These are phyloP conservation scores for Geum urbanum DNA, from an alignment of 306 rosid species.

Conservation along the genomic window DNA sequence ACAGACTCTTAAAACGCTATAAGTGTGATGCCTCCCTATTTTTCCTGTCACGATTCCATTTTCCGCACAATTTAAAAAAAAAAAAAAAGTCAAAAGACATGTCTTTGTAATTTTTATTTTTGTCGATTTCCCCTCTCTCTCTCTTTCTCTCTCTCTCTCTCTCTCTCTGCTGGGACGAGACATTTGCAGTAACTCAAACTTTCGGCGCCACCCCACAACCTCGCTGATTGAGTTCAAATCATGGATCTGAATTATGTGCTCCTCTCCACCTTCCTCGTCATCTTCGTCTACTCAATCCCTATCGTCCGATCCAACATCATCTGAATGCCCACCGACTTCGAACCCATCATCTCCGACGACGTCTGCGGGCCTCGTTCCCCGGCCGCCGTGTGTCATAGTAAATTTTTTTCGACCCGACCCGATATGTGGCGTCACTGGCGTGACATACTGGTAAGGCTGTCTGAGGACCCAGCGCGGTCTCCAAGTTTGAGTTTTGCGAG, in stretches of 20 bases:
- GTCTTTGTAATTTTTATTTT: too few relatives aligned
- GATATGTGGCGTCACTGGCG: constrained; percentile 77
- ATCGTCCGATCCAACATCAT: constrained; percentile 34
- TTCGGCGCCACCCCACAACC: too few relatives aligned
- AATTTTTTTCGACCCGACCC: constrained; percentile 82
- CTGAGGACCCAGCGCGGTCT: constrained; percentile 70
- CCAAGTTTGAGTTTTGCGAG: constrained; percentile 71
- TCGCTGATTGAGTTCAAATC: background rate
- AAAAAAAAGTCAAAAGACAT: too few relatives aligned
- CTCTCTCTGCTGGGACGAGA: too few relatives aligned
- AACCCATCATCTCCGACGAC: constrained; percentile 28
- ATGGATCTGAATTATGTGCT: constrained; percentile 31
- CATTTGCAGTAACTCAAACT: too few relatives aligned
- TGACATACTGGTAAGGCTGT: constrained; percentile 96
- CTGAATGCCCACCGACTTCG: constrained; percentile 37
- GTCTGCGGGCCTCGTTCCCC: constrained; percentile 3
- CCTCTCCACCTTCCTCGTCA: constrained; percentile 16
- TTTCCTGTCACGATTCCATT: too few relatives aligned
- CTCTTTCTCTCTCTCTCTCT: too few relatives aligned
- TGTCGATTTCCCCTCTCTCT: too few relatives aligned
- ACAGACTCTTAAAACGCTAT: too few relatives aligned
- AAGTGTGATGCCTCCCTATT: too few relatives aligned
- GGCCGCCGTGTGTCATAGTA: constrained; percentile 47
- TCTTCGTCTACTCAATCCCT: constrained; percentile 24
- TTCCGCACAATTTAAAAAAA: too few relatives aligned